A percentile compares a stretch with the other conserved stretches of the same genome.
These are phyloP conservation scores for Venturiaceae sp. DNA, from an alignment of 2,329 filamentous ascomycete species.

Conservation along the genomic window DNA sequence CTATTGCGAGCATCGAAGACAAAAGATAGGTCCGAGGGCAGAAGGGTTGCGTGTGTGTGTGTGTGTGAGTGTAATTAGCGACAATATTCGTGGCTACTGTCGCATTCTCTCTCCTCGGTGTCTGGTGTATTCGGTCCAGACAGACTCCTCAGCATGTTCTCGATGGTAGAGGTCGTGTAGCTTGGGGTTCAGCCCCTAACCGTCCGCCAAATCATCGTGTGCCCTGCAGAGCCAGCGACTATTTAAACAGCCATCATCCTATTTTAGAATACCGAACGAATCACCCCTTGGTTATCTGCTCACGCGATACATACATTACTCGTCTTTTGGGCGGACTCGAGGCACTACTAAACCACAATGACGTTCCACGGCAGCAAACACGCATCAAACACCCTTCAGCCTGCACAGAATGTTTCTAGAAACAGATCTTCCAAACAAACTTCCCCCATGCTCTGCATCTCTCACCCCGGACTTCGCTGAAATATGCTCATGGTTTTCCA, in stretches of 20 bases:
- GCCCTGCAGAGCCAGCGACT: not conserved
- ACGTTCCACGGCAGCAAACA: not conserved
- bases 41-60: not conserved
- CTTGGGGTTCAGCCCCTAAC: too few species aligned
- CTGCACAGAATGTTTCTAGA: not conserved
- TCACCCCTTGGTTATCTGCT: not conserved
- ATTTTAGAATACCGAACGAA: not conserved
- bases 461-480: not conserved
- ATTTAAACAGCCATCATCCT: not conserved
- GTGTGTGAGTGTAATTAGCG: too few species aligned
- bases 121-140: not conserved
- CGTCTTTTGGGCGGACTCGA: not conserved
- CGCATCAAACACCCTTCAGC: not conserved
- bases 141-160: not conserved
- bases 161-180: not conserved
- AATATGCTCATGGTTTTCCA: not conserved
- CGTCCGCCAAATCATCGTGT: not conserved
- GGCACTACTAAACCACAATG: not conserved
- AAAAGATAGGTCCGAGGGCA: not conserved
- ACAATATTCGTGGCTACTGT: not conserved
- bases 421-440: too few species aligned
- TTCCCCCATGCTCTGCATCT: not conserved
- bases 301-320: not conserved
- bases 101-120: not conserved
- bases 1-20: not conserved